Evolutionary conservation across 2,329 filamentous ascomycete genomes (phyloP), one percentile per base, ranked within the genome.

Genomic region (Pseudocercospora pini-densiflorae): DNA sequence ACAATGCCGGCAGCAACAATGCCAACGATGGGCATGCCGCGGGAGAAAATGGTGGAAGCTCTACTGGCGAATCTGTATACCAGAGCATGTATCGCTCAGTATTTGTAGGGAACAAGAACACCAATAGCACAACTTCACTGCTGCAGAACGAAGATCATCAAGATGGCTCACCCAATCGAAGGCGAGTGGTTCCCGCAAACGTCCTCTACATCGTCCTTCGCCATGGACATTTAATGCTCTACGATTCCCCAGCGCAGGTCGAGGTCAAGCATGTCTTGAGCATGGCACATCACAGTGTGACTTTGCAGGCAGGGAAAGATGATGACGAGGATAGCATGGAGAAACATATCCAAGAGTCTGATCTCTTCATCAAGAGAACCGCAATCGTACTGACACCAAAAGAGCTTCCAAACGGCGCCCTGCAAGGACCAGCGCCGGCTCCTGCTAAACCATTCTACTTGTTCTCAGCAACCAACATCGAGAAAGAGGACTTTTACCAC

Each of bases 401-500:
- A 12, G 68, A 71, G n/a, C 62, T 70, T 31, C 69, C 71, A 2
- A 69, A 71, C 55, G 73, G 70, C 24, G 55, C 65, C 7, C 55
- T 73, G 16, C 71, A 74, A 49, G 60, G 60, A 36, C 59, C 63
- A 8, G 51, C 67, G 3, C 70, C 64, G 45, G 65, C 92, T 6
- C 59, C 63, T 1, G 45, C 59, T 1, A 94, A 92, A 72, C 93
- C 95, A 0, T 98, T 97, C 80, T 98, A 90, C 76, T 84, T 99
- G 4, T 99, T 98, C 79, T 96, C 92, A 0, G 93, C 98, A 71
- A 97, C 96, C 75, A 92, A 92, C 77, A 97, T 94, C 0, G 93
- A 95, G 55, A 99, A 99, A 79, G 95, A 99, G 79, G 95, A 99
- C 77, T 98, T 99, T 80, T 99, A 99, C 78, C 94, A 97, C 79